These are phyloP conservation scores for Heterobasidion occidentale DNA, from an alignment of 1,284 basidiomycete genomes.

Conservation along the genomic window DNA sequence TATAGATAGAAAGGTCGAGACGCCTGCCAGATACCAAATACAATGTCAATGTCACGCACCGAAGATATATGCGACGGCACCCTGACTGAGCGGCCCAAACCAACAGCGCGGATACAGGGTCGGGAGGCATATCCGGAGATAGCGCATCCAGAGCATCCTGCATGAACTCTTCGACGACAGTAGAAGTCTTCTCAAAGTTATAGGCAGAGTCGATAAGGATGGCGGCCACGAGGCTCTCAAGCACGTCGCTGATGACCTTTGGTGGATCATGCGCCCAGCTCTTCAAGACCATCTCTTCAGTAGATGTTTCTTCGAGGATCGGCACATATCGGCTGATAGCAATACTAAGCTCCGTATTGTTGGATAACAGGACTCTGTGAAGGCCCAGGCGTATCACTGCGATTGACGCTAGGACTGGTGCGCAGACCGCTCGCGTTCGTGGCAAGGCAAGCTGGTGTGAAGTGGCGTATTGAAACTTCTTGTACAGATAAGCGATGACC, in stretches of 20 bases:
- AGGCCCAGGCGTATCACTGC: slow-evolving; percentile 57
- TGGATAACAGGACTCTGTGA: slow-evolving; percentile 66
- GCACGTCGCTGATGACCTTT: slow-evolving; percentile 68
- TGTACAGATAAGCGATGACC: slow-evolving; percentile 64
- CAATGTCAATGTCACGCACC: slow-evolving; percentile 23
- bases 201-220: slow-evolving; percentile 76
- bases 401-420: slow-evolving; percentile 61
- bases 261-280: slow-evolving; percentile 81
- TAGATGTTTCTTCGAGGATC: slow-evolving; percentile 44
- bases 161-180: slow-evolving; percentile 55
- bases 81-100: slow-evolving; percentile 52
- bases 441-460: slow-evolving; percentile 71
- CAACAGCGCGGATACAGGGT: slow-evolving; percentile 62
- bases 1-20: slow-evolving; percentile 15
- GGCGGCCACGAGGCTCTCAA: slow-evolving; percentile 82
- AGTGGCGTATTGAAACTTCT: slow-evolving; percentile 59
- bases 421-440: slow-evolving; percentile 66
- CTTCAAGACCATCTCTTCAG: slow-evolving; percentile 52
- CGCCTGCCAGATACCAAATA: not conserved
- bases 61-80: slow-evolving; percentile 41
- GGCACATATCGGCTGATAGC: slow-evolving; percentile 57
- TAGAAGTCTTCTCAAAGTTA: slow-evolving; percentile 55
- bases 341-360: slow-evolving; percentile 58
- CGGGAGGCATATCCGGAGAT: slow-evolving; percentile 47
- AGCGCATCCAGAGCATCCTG: slow-evolving; percentile 50